A percentile compares a stretch with the other conserved stretches of the same genome.
These are phyloP conservation scores for Lactuca sativa DNA, from an alignment of 129 eudicot genomes.

Conservation along the genomic window DNA sequence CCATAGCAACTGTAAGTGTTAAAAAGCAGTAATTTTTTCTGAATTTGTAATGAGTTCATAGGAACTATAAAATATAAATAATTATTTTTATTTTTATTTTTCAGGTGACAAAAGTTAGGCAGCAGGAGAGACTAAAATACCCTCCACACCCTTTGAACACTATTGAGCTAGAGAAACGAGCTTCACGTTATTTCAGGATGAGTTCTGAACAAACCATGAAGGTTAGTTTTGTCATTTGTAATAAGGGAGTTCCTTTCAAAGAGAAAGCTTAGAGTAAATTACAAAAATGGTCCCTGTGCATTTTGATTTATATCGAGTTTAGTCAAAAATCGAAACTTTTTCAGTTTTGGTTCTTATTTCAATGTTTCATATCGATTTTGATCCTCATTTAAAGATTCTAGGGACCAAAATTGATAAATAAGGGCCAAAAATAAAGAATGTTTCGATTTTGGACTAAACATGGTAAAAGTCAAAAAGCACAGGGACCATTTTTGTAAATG, in stretches of 20 bases:
- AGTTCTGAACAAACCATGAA: slow-evolving; percentile 93
- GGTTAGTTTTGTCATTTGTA: slow-evolving; percentile 34
- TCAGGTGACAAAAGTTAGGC: slow-evolving; percentile 81
- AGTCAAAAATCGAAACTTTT: neutral
- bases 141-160: slow-evolving; percentile 96
- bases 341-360: neutral
- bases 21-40: slow-evolving; percentile 6
- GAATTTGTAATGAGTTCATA: slow-evolving; percentile 1
- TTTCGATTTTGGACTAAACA: too few species aligned
- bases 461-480: too few species aligned
- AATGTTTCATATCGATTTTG: neutral
- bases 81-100: slow-evolving; percentile 8
- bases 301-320: too few species aligned
- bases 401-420: neutral
- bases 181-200: slow-evolving; percentile 89
- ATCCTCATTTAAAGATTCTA: neutral
- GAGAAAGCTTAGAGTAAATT: neutral
- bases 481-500: too few species aligned
- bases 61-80: too few species aligned
- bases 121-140: slow-evolving; percentile 66
- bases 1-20: slow-evolving; percentile 82
- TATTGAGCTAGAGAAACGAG: slow-evolving; percentile 97
- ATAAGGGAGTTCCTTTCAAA: slow-evolving; percentile 5
- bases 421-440: neutral
- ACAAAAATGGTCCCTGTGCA: neutral